phyloP scores from a whole-genome alignment of 2,329 filamentous ascomycete species.

The Aureobasidium subglaciale region DNA sequence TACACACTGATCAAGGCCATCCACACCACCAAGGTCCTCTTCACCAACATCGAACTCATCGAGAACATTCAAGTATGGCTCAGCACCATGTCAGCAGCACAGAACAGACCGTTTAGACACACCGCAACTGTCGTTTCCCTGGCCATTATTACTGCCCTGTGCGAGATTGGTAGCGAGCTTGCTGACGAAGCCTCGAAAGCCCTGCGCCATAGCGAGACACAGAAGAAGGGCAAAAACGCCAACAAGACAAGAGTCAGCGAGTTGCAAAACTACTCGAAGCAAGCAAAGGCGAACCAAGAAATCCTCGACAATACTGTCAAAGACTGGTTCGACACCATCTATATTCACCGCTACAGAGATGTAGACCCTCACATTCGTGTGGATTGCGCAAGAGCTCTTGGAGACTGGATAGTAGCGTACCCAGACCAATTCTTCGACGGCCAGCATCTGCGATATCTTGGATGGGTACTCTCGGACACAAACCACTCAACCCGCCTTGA shows the following conservation, averaged over 20 bases:
- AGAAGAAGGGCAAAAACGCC: constrained; percentile 63
- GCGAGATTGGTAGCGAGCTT: constrained; percentile 63
- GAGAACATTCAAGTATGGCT: constrained; percentile 90
- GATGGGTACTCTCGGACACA: constrained; percentile 88
- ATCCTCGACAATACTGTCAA: constrained; percentile 65
- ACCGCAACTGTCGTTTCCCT: constrained; percentile 83
- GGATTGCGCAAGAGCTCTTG: constrained; percentile 80
- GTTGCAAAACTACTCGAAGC: constrained; percentile 63
- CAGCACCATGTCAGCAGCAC: constrained; percentile 80
- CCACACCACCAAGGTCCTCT: constrained; percentile 74
- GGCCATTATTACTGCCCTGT: constrained; percentile 70
- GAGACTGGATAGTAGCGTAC: constrained; percentile 78
- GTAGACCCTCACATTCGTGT: constrained; percentile 82
- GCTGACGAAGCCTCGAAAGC: constrained; percentile 66
- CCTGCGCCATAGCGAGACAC: constrained; percentile 70
- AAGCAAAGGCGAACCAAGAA: constrained; percentile 63
- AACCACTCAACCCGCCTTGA: constrained; percentile 70
- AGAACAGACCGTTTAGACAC: constrained; percentile 83
- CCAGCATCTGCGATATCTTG: constrained; percentile 83
- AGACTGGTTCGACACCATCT: constrained; percentile 86
- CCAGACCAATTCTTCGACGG: constrained; percentile 87
- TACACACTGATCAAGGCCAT: constrained; percentile 66
- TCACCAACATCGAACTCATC: constrained; percentile 67
- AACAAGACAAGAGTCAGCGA: constrained; percentile 73
- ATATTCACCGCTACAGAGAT: constrained; percentile 92